These are phyloP conservation scores for Arthrobotrys pseudoclavata DNA, from an alignment of 2,329 filamentous ascomycete genomes.

Conservation along the genomic window DNA sequence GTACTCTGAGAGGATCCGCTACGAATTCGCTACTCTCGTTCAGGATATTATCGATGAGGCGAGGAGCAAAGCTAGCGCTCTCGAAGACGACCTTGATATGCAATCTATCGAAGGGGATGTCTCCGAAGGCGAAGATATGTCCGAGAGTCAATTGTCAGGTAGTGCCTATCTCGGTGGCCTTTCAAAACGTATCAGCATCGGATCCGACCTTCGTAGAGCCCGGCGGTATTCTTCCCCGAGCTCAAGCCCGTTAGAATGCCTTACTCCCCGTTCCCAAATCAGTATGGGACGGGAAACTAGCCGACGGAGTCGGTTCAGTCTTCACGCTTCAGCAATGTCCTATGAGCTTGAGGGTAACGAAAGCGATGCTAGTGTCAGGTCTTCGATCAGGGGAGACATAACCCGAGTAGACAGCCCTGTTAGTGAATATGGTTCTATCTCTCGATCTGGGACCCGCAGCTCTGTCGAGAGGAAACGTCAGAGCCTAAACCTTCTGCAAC, in stretches of 20 bases:
- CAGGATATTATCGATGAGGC: conserved; percentile 96
- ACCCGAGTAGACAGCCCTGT: conserved; percentile 88
- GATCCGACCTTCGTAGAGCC: conserved; percentile 64
- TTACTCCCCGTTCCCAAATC: conserved; percentile 87
- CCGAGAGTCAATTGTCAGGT: conserved; percentile 55
- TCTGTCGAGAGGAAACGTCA: conserved; percentile 78
- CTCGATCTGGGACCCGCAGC: conserved; percentile 58
- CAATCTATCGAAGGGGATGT: conserved; percentile 63
- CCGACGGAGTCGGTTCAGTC: conserved; percentile 60
- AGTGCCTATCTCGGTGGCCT: conserved; percentile 54
- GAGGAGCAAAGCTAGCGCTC: conserved; percentile 80
- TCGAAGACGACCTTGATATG: conserved; percentile 64
- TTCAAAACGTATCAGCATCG: conserved; percentile 62
- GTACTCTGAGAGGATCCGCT: conserved; percentile 92
- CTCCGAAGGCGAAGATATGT: conserved; percentile 57
- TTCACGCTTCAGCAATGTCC: conserved; percentile 65
- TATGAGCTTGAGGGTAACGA: conserved; percentile 88
- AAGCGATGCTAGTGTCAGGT: conserved; percentile 89
- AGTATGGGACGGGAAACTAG: conserved; percentile 65
- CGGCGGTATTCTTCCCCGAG: conserved; percentile 79
- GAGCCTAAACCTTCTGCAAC: conserved; percentile 70
- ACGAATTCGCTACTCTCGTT: conserved; percentile 92
- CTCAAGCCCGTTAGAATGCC: conserved; percentile 89
- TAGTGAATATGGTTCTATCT: conserved; percentile 77
- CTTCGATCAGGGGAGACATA: conserved; percentile 68